Base-by-base conservation (phyloP, 192 early-diverging fungal genomes). In the Rhizophagus prolifer region DNA sequence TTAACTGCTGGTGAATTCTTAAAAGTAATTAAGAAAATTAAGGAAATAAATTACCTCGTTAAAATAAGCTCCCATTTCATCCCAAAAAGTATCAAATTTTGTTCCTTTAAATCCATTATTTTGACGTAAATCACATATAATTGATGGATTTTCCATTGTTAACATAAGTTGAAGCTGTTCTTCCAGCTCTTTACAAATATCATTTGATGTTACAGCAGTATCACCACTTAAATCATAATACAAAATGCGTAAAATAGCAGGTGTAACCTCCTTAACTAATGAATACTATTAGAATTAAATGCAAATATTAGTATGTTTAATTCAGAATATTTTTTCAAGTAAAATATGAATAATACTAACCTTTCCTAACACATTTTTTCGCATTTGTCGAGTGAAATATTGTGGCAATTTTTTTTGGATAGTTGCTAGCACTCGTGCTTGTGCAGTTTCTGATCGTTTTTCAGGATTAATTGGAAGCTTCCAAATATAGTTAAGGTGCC, bases 51-150 rank as follows among this genome's bases (percentile, higher is more conserved):
- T 46, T 61, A 61, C n/a, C 6, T 31, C 30, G 2, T 31, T 31
- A 31, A 31, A 31, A 31, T 31, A 31, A 31, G 30, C 30, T 31
- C 30, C 60, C 26, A 61, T 26, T 6, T 61, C 26, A 61, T 61
- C 10, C 60, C 60, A 61, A 61, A 61, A 61, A 26, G 1, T 10
- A 26, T 61, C 5, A 7, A 61, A 61, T 61, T 61, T 61, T n/a
- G 12, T 61, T 61, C 0, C n/a, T 61, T 61, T 61, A 61, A 61
- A 61, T 61, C 60, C 9, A 23, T 61, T 61, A 61, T 61, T 61
- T 26, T 61, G 23, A 61, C 23, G 26, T 23, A 61, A 61, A 25
- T 61, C 2, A 61, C 23, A 61, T 61, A 23, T 61, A 61, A 61
- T 61, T 61, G 60, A 61, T 26, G 5, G n/a, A 61, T 61, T 5